A percentile compares a stretch with the other conserved stretches of the same genome.
These are phyloP conservation scores for Chamaenerion angustifolium DNA, from an alignment of 345 rosid species.

Conservation along the genomic window DNA sequence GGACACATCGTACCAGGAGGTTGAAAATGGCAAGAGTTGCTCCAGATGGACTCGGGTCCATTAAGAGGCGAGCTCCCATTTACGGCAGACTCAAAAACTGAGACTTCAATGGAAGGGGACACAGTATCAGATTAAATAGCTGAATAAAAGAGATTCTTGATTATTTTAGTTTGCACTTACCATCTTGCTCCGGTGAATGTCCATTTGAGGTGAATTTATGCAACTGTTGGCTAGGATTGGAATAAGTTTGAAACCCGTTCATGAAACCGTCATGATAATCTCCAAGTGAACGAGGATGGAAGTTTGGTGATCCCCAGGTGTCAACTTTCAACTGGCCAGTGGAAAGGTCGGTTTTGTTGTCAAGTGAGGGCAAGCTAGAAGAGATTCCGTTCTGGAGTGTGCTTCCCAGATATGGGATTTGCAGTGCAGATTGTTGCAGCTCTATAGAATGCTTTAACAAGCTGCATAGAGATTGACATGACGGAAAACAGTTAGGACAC, in stretches of 20 bases:
- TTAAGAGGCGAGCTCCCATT: slow-evolving; percentile 28
- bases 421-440: slow-evolving; percentile 26
- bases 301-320: slow-evolving; percentile 32
- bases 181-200: slow-evolving; percentile 30
- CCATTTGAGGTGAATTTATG: slow-evolving; percentile 21
- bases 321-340: slow-evolving; percentile 41
- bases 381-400: slow-evolving; percentile 30
- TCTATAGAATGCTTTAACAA: slow-evolving; percentile 15
- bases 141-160: background rate
- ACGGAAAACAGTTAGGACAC: background rate
- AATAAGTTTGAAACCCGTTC: slow-evolving; percentile 16
- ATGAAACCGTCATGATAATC: slow-evolving; percentile 48
- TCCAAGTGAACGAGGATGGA: slow-evolving; percentile 68
- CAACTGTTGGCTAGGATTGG: slow-evolving; percentile 16
- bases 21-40: slow-evolving; percentile 27
- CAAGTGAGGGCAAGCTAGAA: slow-evolving; percentile 47
- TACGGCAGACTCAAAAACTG: slow-evolving; percentile 63
- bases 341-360: slow-evolving; percentile 33
- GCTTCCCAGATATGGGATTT: slow-evolving; percentile 47
- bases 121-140: background rate
- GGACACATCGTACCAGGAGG: slow-evolving; percentile 47
- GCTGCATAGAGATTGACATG: slow-evolving; percentile 12
- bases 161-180: slow-evolving; percentile 15
- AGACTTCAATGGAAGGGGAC: background rate
- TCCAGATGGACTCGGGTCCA: slow-evolving; percentile 30